Evolutionary conservation across 768 basidiomycete genomes (phyloP).

Genomic region (Leccinum ochraceum): DNA sequence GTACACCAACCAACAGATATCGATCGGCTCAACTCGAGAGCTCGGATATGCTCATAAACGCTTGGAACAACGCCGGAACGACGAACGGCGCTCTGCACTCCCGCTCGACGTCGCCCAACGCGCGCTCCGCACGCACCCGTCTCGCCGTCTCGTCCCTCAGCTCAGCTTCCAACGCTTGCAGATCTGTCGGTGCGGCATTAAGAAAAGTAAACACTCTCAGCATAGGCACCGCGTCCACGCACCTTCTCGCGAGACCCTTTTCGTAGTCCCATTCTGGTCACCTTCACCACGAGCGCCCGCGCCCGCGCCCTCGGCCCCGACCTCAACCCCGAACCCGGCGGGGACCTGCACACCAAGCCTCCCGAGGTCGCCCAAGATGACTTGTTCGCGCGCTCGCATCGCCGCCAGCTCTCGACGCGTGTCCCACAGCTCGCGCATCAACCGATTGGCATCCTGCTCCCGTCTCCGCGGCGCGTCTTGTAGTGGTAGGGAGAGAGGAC

Average conservation of each 20-base stretch:
- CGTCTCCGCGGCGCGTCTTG: background rate
- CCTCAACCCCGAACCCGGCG: too few species aligned
- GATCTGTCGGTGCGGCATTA: conserved; percentile 7
- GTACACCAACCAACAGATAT: background rate
- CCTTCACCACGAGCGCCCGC: background rate
- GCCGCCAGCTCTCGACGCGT: conserved; percentile 26
- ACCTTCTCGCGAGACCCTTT: conserved; percentile 18
- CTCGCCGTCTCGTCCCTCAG: conserved; percentile 38
- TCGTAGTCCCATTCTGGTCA: background rate
- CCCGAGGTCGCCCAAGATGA: conserved; percentile 25
- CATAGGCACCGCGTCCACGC: background rate
- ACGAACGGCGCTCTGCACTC: conserved; percentile 57
- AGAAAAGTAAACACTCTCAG: background rate
- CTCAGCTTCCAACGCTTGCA: conserved; percentile 34
- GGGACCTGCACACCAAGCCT: conserved; percentile 11
- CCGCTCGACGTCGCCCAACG: conserved; percentile 46
- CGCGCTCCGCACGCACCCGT: conserved; percentile 45
- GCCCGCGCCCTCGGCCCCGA: background rate
- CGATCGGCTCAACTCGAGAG: conserved; percentile 20
- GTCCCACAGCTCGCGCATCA: conserved; percentile 32
- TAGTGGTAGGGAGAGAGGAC: background rate
- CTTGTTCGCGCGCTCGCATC: conserved; percentile 26
- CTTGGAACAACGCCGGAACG: conserved; percentile 55
- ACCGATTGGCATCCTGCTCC: conserved; percentile 3
- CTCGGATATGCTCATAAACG: conserved; percentile 51